These are phyloP conservation scores for Chlorella sp. DNA, from an alignment of 139 green algal genomes.

Conservation along the genomic window DNA sequence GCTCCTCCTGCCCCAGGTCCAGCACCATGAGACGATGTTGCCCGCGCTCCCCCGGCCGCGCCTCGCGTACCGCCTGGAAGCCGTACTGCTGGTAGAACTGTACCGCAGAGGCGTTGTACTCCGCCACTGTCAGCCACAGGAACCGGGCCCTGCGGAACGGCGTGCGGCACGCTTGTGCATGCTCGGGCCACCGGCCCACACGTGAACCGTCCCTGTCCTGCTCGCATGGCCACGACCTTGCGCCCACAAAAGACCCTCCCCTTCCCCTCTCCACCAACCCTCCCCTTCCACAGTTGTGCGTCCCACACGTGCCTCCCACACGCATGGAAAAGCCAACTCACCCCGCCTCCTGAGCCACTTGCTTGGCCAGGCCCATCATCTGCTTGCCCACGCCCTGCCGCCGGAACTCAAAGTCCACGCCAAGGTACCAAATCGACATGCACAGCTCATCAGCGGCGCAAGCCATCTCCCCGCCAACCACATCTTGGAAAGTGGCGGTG, in stretches of 20 bases:
- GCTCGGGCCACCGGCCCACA: not conserved
- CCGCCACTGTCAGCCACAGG: slow-evolving; percentile 31
- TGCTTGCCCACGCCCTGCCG: slow-evolving; percentile 26
- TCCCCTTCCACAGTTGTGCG: not conserved
- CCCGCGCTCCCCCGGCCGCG: not conserved
- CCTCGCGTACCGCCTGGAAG: slow-evolving; percentile 8
- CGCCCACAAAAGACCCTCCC: not conserved
- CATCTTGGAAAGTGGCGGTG: not conserved
- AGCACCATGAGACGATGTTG: not conserved
- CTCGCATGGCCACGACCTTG: too few species aligned
- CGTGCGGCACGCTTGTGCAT: too few species aligned
- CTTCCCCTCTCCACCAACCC: too few species aligned
- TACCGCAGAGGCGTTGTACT: slow-evolving; percentile 26
- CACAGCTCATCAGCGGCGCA: not conserved
- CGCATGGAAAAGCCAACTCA: slow-evolving; percentile 9
- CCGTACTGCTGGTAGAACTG: slow-evolving; percentile 28
- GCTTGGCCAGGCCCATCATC: slow-evolving; percentile 25
- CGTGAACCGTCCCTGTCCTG: not conserved
- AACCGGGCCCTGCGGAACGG: slow-evolving; percentile 17
- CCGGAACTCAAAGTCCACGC: slow-evolving; percentile 37
- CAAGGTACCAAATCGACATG: not conserved
- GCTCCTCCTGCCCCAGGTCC: not conserved
- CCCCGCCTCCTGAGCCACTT: slow-evolving; percentile 17
- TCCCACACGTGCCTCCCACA: not conserved
- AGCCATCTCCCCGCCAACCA: not conserved